phyloP scores from a whole-genome alignment of 2,329 filamentous ascomycete species.

The Phialophora macrospora region DNA sequence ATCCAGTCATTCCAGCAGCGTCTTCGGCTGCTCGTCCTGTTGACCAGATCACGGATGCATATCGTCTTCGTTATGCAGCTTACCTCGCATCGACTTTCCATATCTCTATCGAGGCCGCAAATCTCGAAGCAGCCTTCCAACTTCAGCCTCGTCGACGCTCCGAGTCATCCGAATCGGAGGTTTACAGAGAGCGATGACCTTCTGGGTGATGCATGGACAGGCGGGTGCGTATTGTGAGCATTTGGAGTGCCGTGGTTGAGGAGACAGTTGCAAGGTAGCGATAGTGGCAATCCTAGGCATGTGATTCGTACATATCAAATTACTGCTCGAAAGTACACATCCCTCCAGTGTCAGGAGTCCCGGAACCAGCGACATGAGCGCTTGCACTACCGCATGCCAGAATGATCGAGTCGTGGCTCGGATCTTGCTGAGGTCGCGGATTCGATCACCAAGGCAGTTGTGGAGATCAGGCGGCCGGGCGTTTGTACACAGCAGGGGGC shows the following conservation, averaged over 20 bases:
- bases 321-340: background rate
- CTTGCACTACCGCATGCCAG: background rate
- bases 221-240: background rate
- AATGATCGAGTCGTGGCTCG: background rate
- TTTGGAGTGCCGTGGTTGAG: background rate
- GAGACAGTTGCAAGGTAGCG: background rate
- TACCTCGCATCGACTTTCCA: constrained; percentile 30
- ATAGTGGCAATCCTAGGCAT: background rate
- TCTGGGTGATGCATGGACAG: no score
- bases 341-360: background rate
- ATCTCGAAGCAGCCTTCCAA: constrained; percentile 15
- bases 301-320: background rate
- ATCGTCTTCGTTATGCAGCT: constrained; percentile 23
- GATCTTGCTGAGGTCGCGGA: no score
- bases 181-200: constrained; percentile 7
- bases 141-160: constrained; percentile 17
- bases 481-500: background rate
- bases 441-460: no score
- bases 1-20: constrained; percentile 8
- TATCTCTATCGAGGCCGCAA: constrained; percentile 24
- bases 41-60: constrained; percentile 21
- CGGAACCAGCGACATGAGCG: background rate
- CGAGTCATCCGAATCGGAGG: constrained; percentile 12
- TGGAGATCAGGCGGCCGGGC: background rate
- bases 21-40: background rate